These are phyloP conservation scores for Sclerotinia spermophila DNA, from an alignment of 2,329 filamentous ascomycete genomes.

Conservation along the genomic window DNA sequence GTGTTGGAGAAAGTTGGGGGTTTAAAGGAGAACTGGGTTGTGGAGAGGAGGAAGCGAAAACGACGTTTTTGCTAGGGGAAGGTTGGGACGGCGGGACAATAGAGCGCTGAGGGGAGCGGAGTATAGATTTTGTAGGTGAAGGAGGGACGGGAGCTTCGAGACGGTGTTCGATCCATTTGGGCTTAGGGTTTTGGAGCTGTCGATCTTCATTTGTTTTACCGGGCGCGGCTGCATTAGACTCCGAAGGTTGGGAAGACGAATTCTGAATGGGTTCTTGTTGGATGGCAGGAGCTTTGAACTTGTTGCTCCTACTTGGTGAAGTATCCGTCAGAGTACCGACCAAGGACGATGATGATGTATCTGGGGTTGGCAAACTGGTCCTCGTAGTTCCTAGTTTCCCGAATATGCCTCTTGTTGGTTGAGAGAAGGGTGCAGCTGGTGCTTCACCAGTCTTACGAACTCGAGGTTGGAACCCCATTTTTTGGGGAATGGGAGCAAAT, in stretches of 20 bases:
- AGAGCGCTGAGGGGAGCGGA: conserved; percentile 34
- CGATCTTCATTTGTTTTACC: conserved; percentile 25
- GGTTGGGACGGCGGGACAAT: conserved; percentile 14
- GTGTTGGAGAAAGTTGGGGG: conserved; percentile 28
- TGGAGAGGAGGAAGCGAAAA: conserved; percentile 37
- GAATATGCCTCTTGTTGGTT: conserved; percentile 20
- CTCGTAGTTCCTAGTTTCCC: background rate
- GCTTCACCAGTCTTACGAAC: conserved; percentile 19
- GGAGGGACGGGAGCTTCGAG: conserved; percentile 17
- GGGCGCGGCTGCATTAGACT: conserved; percentile 11
- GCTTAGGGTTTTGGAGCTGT: conserved; percentile 18
- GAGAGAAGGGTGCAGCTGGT: conserved; percentile 21
- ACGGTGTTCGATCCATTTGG: conserved; percentile 31
- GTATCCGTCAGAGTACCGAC: conserved; percentile 22
- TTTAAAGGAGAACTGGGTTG: conserved; percentile 25
- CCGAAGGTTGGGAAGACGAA: background rate
- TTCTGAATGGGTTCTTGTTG: background rate
- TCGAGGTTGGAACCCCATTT: conserved; percentile 33
- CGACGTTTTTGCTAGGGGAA: conserved; percentile 33
- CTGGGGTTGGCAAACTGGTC: conserved; percentile 13
- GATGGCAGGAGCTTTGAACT: conserved; percentile 9
- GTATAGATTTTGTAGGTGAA: conserved; percentile 36
- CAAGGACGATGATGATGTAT: conserved; percentile 21
- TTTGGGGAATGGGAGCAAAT: conserved; percentile 34
- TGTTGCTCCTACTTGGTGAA: conserved; percentile 28